Evolutionary conservation across 2,329 filamentous ascomycete species (phyloP).

Genomic region (Talaromyces funiculosus): DNA sequence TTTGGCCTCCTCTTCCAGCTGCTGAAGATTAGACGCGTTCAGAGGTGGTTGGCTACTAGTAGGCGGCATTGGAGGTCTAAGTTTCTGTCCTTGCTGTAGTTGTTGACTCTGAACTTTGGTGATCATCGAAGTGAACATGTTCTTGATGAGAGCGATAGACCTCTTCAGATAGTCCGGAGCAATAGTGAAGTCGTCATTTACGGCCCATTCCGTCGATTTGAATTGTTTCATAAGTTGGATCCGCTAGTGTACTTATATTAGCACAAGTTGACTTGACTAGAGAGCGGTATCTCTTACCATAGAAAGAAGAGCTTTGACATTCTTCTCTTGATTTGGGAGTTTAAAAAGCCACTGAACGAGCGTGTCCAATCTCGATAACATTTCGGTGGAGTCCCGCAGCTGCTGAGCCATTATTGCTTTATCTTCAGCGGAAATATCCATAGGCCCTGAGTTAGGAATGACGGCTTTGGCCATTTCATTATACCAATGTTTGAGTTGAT

Average conservation of each 20-base stretch:
- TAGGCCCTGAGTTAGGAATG: constrained; percentile 23
- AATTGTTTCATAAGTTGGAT: constrained; percentile 44
- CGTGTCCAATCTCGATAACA: constrained; percentile 40
- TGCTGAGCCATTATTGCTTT: constrained; percentile 36
- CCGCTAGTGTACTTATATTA: constrained; percentile 24
- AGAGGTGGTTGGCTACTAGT: constrained; percentile 28
- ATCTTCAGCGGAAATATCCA: constrained; percentile 34
- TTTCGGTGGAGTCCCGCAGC: constrained; percentile 36
- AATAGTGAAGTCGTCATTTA: constrained; percentile 43
- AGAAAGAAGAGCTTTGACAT: constrained; percentile 31
- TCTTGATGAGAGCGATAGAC: constrained; percentile 35
- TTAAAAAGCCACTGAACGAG: constrained; percentile 37
- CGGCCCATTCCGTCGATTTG: constrained; percentile 36
- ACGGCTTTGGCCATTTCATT: constrained; percentile 32
- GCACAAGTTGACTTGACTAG: neutral
- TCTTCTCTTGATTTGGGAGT: constrained; percentile 36
- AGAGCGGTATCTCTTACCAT: constrained; percentile 29
- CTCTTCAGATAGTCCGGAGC: constrained; percentile 33
- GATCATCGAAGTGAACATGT: constrained; percentile 38
- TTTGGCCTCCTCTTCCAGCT: constrained; percentile 43
- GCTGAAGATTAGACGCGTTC: constrained; percentile 43
- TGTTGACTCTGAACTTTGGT: constrained; percentile 27
- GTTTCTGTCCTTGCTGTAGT: constrained; percentile 21
- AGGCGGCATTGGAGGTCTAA: constrained; percentile 14
- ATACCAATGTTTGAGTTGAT: constrained; percentile 35